Evolutionary conservation across 208 protist genomes (phyloP), one percentile per base, ranked within the genome.

Genomic region (Trypanosoma mega): DNA sequence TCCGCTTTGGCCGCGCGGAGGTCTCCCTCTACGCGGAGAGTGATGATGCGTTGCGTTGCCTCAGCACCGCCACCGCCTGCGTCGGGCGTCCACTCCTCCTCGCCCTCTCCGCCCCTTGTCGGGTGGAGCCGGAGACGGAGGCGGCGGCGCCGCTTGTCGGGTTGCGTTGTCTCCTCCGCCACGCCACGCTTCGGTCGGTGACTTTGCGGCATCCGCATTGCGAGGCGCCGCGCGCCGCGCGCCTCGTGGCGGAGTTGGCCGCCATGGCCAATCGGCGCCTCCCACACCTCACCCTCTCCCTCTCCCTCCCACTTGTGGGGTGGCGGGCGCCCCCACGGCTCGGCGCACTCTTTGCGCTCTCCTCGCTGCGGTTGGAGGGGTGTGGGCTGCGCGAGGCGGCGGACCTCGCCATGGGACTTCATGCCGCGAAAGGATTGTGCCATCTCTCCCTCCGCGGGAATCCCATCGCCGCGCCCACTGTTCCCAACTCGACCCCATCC

Each of bases 31-130:
- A 70, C 24, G 64, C 67, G 48, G 68, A 62, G 43, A 68, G 78
- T 24, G 85, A 92, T 51, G 80, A 87, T 58, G 64, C 70, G 21
- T 83, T 72, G 51, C 77, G 67, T 53, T 92, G 85, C 49, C 52
- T 87, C 18, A 78, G 81, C 2, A 78, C 88, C 60, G 64, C 76
- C 44, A 76, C 63, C n/a, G 68, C 73, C 8, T 75, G 58, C 44
- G 52, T 82, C 14, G 76, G 76, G 5, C 51, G 63, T 5, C 68
- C 53, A 92, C 58, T 72, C 66, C 33, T 66, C 80, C n/a, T 68
- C 69, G 1, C 58, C 60, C 24, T 63, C 57, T n/a, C n/a, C n/a
- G n/a, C n/a, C n/a, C n/a, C n/a, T n/a, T n/a, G n/a, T n/a, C n/a
- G n/a, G n/a, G n/a, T n/a, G n/a, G n/a, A n/a, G n/a, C n/a, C n/a